Percentiles rank a stretch among this genome's conserved stretches.
These are phyloP conservation scores for Trichothecium roseum DNA, from an alignment of 2,329 filamentous ascomycete species.

Conservation along the genomic window DNA sequence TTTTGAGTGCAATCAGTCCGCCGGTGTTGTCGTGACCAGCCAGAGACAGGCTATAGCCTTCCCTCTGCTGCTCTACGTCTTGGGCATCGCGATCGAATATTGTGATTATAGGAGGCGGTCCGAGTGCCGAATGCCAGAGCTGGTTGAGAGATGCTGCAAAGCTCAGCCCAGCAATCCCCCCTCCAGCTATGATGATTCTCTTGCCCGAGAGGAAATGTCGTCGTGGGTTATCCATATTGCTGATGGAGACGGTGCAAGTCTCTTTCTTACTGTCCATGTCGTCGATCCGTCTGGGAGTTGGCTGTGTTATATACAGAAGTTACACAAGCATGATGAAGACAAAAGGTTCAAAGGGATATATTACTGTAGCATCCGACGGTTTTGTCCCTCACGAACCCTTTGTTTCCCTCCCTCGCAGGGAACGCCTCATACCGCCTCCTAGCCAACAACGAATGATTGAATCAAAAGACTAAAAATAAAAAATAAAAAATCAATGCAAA, in stretches of 20 bases:
- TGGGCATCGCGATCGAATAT: slow-evolving; percentile 31
- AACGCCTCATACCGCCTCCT: too few species aligned
- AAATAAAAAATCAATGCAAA: too few species aligned
- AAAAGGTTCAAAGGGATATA: not conserved
- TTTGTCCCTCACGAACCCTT: not conserved
- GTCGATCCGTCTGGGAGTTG: too few species aligned
- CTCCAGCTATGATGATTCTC: slow-evolving; percentile 31
- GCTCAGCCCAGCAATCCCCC: slow-evolving; percentile 30
- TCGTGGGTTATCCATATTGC: slow-evolving; percentile 7
- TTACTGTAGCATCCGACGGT: not conserved
- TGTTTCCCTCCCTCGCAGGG: not conserved
- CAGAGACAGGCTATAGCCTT: slow-evolving; percentile 29
- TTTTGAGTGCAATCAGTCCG: slow-evolving; percentile 25
- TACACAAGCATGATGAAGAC: too few species aligned
- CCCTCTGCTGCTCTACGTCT: slow-evolving; percentile 16
- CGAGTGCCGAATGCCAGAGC: slow-evolving; percentile 20
- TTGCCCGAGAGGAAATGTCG: slow-evolving; percentile 24
- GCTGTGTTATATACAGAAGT: too few species aligned
- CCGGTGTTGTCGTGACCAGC: slow-evolving; percentile 20
- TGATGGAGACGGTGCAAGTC: not conserved
- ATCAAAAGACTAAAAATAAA: too few species aligned
- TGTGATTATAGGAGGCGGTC: slow-evolving; percentile 19
- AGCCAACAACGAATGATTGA: too few species aligned
- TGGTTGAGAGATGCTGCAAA: slow-evolving; percentile 29
- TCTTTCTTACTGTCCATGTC: too few species aligned